phyloP scores from a whole-genome alignment of 2,329 filamentous ascomycete genomes.

The Podosphaera aphanis region DNA sequence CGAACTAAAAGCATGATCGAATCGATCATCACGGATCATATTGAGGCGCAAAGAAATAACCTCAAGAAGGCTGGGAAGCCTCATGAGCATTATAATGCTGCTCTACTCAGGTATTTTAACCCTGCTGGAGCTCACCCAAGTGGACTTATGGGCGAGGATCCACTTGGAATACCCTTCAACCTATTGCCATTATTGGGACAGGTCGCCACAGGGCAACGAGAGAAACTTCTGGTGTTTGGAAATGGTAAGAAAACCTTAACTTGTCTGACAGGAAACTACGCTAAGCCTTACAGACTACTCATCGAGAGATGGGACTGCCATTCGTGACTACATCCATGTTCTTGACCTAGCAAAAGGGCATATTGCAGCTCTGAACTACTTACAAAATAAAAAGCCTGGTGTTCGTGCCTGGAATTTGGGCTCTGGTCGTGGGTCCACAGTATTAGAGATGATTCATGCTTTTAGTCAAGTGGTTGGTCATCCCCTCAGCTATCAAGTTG shows the following conservation, averaged over 20 bases:
- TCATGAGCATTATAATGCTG: constrained; percentile 71
- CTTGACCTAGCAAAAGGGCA: constrained; percentile 73
- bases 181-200: constrained; percentile 81
- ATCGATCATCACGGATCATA: constrained; percentile 70
- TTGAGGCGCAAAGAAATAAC: constrained; percentile 69
- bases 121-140: constrained; percentile 83
- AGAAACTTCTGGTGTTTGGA: constrained; percentile 86
- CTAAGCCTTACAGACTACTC: constrained; percentile 43
- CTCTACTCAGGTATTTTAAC: constrained; percentile 92
- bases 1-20: constrained; percentile 90
- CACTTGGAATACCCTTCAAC: constrained; percentile 87
- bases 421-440: constrained; percentile 80
- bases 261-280: neutral
- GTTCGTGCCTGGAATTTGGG: constrained; percentile 94
- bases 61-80: constrained; percentile 57
- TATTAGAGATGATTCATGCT: constrained; percentile 91
- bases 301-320: constrained; percentile 76
- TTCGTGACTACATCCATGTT: constrained; percentile 96
- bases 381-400: constrained; percentile 62
- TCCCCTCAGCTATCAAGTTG: constrained; percentile 69
- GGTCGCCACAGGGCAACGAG: constrained; percentile 82
- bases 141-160: constrained; percentile 96
- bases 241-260: constrained; percentile 36
- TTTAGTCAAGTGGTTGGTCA: constrained; percentile 73
- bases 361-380: constrained; percentile 71